Evolutionary conservation across 441 rosid genomes (phyloP), one percentile per base, ranked within the genome.

Genomic region (Gossypium laxum): DNA sequence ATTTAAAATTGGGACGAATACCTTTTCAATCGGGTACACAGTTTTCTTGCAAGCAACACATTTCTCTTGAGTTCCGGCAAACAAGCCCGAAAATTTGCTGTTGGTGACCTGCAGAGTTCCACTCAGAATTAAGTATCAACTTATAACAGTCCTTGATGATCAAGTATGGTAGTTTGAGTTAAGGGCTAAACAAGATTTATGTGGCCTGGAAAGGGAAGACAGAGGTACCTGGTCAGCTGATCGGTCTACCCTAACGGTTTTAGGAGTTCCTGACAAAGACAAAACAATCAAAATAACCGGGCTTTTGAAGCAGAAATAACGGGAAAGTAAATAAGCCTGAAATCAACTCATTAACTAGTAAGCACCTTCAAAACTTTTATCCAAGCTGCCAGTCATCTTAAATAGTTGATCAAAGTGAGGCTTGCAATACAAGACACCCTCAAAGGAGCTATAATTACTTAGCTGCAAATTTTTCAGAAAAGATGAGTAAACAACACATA

Each of bases 351-450:
- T 8, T 10, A 21, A 26, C 7, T 6, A 24, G 11, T 26, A 24
- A 60, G 71, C 30, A 88, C 88, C 93, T 85, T 89, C 85, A 61
- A 87, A 89, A 78, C 91, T 85, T 79, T 85, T 83, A 75, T 89
- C 89, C 77, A 89, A 79, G 83, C 93, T 85, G 67, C 93, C 93
- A 7, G 91, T 89, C 89, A 72, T 85, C 84, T 85, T 89, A 67
- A 89, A 85, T 14, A 89, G 81, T 71, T 89, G 93, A 80, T 87
- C 90, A 67, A 87, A 87, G 84, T 89, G 93, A 65, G 93, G 93
- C 83, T 85, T 89, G 84, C 93, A 89, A 65, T 85, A 89, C 69
- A 87, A 79, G 70, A 89, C 91, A 2, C 94, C 94, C 74, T 89
- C 91, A 68, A 85, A 89, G 72, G 91, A 89, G 79, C 81, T 78